These are phyloP conservation scores for Pythium oligandrum DNA, from an alignment of 352 stramenopile genomes.

Conservation along the genomic window DNA sequence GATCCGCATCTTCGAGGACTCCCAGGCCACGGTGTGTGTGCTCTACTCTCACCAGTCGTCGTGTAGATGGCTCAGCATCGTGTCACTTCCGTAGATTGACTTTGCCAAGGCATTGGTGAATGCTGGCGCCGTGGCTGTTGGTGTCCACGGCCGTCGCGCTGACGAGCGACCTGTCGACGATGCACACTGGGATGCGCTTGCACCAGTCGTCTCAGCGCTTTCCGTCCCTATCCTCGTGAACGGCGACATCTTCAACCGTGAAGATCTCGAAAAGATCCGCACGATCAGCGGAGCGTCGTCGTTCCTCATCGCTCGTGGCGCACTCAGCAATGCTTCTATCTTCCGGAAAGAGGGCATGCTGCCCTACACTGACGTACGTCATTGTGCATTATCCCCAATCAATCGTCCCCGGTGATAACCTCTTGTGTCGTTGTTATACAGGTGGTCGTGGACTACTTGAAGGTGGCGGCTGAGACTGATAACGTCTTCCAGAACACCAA, in stretches of 20 bases:
- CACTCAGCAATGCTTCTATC: slow-evolving; percentile 78
- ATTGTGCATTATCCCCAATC: neutral
- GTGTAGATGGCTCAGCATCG: no score
- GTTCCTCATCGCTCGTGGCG: slow-evolving; percentile 81
- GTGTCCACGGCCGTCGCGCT: slow-evolving; percentile 60
- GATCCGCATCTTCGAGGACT: slow-evolving; percentile 73
- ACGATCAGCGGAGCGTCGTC: slow-evolving; percentile 58
- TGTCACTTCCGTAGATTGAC: slow-evolving; percentile 40
- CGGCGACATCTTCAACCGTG: slow-evolving; percentile 80
- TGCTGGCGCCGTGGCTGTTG: slow-evolving; percentile 61
- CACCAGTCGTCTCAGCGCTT: slow-evolving; percentile 61
- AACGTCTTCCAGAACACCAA: slow-evolving; percentile 90
- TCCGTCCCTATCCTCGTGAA: slow-evolving; percentile 84
- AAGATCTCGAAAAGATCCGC: slow-evolving; percentile 60
- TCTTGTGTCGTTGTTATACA: slow-evolving; percentile 7
- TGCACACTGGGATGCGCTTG: slow-evolving; percentile 68
- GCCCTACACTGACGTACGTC: slow-evolving; percentile 41
- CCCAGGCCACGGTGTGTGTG: slow-evolving; percentile 50
- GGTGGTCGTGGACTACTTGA: slow-evolving; percentile 67
- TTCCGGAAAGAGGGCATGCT: slow-evolving; percentile 69
- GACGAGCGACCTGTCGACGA: slow-evolving; percentile 64
- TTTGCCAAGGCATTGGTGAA: slow-evolving; percentile 57
- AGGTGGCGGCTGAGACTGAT: slow-evolving; percentile 69
- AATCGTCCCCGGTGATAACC: neutral
- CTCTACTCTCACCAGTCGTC: neutral